phyloP scores from a whole-genome alignment of 805 yeast genomes.

The Sugiyamaella qingdaonensis region DNA sequence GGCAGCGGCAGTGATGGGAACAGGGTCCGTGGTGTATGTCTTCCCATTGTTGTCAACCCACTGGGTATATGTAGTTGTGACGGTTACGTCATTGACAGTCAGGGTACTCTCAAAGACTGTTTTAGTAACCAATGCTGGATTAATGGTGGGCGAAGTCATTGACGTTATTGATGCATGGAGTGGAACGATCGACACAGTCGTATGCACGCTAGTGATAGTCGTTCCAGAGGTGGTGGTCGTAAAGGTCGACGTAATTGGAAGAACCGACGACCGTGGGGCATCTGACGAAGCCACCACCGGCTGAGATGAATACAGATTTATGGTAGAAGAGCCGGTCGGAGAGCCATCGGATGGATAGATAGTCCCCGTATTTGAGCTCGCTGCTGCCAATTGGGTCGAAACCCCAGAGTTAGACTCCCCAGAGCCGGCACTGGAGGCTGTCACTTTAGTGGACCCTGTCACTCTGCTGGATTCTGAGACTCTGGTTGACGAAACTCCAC shows the following conservation, averaged over 20 bases:
- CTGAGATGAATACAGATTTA: not conserved
- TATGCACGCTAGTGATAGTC: not conserved
- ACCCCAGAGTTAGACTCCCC: too few relatives aligned
- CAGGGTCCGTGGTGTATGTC: constrained; percentile 10
- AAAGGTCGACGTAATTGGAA: not conserved
- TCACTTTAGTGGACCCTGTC: too few relatives aligned
- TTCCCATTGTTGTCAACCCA: constrained; percentile 8
- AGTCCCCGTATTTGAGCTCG: too few relatives aligned
- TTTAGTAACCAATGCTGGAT: constrained; percentile 1
- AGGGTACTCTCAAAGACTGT: constrained; percentile 5
- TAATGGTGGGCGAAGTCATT: not conserved
- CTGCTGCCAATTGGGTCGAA: too few relatives aligned
- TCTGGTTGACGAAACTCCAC: too few relatives aligned
- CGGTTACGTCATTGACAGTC: not conserved
- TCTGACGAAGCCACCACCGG: not conserved
- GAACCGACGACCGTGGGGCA: not conserved
- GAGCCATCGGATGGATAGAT: not conserved
- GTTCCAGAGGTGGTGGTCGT: not conserved
- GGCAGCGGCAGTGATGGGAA: constrained; percentile 4
- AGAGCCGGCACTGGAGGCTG: too few relatives aligned
- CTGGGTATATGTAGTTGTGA: constrained; percentile 7
- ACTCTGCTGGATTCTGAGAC: too few relatives aligned
- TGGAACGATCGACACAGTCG: not conserved
- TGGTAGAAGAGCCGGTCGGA: not conserved
- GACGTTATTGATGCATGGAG: not conserved